These are phyloP conservation scores for Neurospora sp. DNA, from an alignment of 495 filamentous ascomycete species.

Conservation along the genomic window DNA sequence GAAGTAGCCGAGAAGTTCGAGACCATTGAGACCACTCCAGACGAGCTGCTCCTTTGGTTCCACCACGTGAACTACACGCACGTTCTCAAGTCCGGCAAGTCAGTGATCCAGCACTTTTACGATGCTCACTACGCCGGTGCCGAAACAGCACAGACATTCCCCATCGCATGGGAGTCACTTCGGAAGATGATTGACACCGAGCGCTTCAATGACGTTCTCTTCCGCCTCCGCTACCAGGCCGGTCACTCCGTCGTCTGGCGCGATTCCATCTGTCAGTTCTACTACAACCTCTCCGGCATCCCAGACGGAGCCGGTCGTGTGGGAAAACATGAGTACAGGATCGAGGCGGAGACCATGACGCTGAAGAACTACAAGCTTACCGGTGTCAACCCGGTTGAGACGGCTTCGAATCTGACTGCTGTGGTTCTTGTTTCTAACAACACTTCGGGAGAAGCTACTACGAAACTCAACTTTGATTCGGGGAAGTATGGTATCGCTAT, in stretches of 20 bases:
- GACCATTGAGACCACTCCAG: conserved; percentile 52
- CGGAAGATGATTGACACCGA: conserved; percentile 48
- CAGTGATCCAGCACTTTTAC: conserved; percentile 70
- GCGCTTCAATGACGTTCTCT: conserved; percentile 48
- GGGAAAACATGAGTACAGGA: conserved; percentile 47
- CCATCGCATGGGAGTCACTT: conserved; percentile 42
- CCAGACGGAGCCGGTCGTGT: conserved; percentile 45
- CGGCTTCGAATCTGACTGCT: conserved; percentile 31
- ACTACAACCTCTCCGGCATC: conserved; percentile 48
- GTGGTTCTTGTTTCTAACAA: conserved; percentile 28
- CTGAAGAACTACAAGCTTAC: conserved; percentile 44
- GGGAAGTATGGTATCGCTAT: conserved; percentile 55
- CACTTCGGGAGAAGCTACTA: conserved; percentile 39
- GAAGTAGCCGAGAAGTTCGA: conserved; percentile 50
- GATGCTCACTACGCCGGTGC: conserved; percentile 58
- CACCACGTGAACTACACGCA: conserved; percentile 65
- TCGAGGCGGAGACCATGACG: conserved; percentile 56
- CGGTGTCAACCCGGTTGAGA: conserved; percentile 43
- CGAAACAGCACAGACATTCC: conserved; percentile 48
- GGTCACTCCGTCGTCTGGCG: conserved; percentile 63
- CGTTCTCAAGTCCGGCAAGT: conserved; percentile 51
- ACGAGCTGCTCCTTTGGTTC: conserved; percentile 64
- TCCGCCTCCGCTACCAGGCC: conserved; percentile 52
- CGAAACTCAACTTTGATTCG: conserved; percentile 34
- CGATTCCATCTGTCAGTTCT: conserved; percentile 53